A percentile compares a stretch with the other conserved stretches of the same genome.
Evolutionary conservation across 495 filamentous ascomycete species (phyloP).

Genomic region (Penicillium taxi): DNA sequence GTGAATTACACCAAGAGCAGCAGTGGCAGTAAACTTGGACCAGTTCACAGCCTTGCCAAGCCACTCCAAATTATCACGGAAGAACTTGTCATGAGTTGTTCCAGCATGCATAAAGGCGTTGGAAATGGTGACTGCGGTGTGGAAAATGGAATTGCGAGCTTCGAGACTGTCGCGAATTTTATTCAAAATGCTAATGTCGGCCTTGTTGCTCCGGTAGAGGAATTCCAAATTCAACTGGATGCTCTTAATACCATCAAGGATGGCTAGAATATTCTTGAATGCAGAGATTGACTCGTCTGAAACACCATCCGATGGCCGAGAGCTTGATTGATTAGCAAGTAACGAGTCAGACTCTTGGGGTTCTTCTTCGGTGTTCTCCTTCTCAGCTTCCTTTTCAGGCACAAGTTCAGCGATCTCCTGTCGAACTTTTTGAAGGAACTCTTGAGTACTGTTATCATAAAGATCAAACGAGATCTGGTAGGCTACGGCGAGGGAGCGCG

Average conservation of each 20-base stretch:
- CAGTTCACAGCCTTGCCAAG: constrained; percentile 98
- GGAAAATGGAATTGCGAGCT: constrained; percentile 95
- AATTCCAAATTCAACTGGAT: constrained; percentile 95
- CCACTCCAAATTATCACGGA: constrained; percentile 96
- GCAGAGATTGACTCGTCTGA: constrained; percentile 46
- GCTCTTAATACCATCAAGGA: constrained; percentile 81
- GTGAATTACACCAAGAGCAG: constrained; percentile 93
- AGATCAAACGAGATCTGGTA: constrained; percentile 98
- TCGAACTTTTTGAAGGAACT: constrained; percentile 87
- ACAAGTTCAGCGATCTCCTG: constrained; percentile 63
- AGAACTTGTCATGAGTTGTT: constrained; percentile 94
- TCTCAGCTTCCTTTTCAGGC: constrained; percentile 32
- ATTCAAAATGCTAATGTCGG: constrained; percentile 81
- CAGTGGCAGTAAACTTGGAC: constrained; percentile 99
- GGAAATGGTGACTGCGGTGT: constrained; percentile 90
- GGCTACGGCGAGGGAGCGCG: constrained; percentile 69
- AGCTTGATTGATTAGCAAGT: constrained; percentile 37
- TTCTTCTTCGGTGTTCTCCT: constrained; percentile 41
- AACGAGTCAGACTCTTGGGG: constrained; percentile 48
- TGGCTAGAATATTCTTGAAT: constrained; percentile 73
- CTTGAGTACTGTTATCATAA: constrained; percentile 96
- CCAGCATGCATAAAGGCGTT: constrained; percentile 99
- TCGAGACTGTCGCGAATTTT: constrained; percentile 94
- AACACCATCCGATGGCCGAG: constrained; percentile 36
- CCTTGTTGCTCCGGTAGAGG: constrained; percentile 87